phyloP scores from a whole-genome alignment of 768 basidiomycete species.

The Grammothele lineata region DNA sequence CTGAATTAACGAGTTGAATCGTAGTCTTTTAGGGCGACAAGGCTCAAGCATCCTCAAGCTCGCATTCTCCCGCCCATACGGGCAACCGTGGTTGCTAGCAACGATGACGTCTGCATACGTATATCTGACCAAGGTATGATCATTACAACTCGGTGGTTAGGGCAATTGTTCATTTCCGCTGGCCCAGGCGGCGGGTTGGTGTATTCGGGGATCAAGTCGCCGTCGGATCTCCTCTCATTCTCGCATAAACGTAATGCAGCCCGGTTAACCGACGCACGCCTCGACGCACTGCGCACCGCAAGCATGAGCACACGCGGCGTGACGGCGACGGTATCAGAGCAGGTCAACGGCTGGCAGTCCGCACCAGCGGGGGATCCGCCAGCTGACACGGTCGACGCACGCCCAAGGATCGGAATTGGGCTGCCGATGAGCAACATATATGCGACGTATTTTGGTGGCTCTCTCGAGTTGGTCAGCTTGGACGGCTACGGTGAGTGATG shows the following conservation, averaged over 20 bases:
- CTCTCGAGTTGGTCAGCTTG: conserved; percentile 70
- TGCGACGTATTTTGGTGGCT: conserved; percentile 85
- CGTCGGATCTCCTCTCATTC: conserved; percentile 85
- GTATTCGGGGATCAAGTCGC: conserved; percentile 47
- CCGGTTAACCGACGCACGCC: conserved; percentile 59
- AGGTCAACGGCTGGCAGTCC: conserved; percentile 50
- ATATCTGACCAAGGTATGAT: conserved; percentile 84
- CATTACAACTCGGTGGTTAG: too few species aligned
- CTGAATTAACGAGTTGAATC: too few species aligned
- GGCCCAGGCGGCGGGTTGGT: conserved; percentile 71
- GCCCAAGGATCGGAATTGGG: conserved; percentile 74
- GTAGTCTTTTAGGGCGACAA: conserved; percentile 73
- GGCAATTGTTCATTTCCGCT: too few species aligned
- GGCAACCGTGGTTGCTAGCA: conserved; percentile 72
- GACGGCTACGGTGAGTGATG: conserved; percentile 73
- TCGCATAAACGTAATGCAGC: conserved; percentile 78
- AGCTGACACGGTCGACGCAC: conserved; percentile 44
- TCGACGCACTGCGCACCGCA: conserved; percentile 64
- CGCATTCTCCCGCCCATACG: conserved; percentile 54
- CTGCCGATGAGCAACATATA: conserved; percentile 89
- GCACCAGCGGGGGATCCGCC: conserved; percentile 22
- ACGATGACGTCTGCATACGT: conserved; percentile 71
- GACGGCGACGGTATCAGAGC: conserved; percentile 77
- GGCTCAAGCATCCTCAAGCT: conserved; percentile 41
- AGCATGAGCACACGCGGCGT: conserved; percentile 60